Evolutionary conservation across 805 yeast genomes (phyloP).

Genomic region (Ogataea thermomethanolica): DNA sequence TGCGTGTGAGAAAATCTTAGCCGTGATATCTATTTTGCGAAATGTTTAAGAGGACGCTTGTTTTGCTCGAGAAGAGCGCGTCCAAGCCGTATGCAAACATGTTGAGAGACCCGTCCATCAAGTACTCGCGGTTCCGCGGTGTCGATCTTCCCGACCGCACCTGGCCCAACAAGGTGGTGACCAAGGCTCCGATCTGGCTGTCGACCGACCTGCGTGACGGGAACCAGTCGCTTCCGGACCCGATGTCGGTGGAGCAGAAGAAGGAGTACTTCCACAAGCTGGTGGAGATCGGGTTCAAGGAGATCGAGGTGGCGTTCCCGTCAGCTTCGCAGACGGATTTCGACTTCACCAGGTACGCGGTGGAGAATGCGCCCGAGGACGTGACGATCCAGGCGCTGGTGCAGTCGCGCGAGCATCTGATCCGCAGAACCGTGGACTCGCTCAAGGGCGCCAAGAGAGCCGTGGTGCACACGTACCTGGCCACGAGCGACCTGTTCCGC

Average conservation of each 20-base stretch:
- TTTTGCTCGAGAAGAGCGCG: slow-evolving; percentile 27
- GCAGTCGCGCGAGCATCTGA: slow-evolving; percentile 72
- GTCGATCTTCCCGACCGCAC: slow-evolving; percentile 57
- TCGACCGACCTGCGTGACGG: slow-evolving; percentile 81
- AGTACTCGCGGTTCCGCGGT: slow-evolving; percentile 55
- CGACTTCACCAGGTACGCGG: slow-evolving; percentile 77
- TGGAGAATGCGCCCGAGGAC: slow-evolving; percentile 73
- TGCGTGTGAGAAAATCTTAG: background rate
- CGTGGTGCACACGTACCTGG: slow-evolving; percentile 68
- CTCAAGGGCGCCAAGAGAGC: slow-evolving; percentile 72
- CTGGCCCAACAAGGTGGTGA: slow-evolving; percentile 67
- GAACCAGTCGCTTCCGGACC: slow-evolving; percentile 78
- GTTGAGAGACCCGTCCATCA: slow-evolving; percentile 67
- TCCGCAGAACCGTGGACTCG: slow-evolving; percentile 71
- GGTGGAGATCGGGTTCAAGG: slow-evolving; percentile 72
- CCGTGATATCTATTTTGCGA: background rate
- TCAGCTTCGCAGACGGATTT: slow-evolving; percentile 81
- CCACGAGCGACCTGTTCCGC: slow-evolving; percentile 72
- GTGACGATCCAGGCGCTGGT: slow-evolving; percentile 71
- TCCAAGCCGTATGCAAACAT: slow-evolving; percentile 39
- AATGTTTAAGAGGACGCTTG: slow-evolving; percentile 32
- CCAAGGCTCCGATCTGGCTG: slow-evolving; percentile 76
- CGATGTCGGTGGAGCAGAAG: slow-evolving; percentile 73
- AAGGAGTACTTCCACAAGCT: slow-evolving; percentile 72
- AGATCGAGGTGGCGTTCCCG: slow-evolving; percentile 78